Conservation (phyloP, 306 rosid genomes). For the Quercus mongolica region DNA sequence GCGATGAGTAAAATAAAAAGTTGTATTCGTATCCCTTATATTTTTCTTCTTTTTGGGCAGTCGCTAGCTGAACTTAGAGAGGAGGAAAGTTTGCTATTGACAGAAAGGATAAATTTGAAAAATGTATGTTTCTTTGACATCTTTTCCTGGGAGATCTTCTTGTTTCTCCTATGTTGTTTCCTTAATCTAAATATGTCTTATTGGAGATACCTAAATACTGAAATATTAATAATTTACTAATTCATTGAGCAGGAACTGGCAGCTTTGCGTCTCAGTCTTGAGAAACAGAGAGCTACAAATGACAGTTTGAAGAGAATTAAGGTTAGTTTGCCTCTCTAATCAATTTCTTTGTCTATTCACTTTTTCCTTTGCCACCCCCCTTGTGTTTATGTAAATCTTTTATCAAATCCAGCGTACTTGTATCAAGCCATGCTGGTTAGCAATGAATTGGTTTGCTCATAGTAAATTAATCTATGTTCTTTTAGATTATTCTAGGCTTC, state of each 20-base stretch:
- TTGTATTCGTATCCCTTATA: not conserved
- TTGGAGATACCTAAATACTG: slow-evolving; percentile 5
- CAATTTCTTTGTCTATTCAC: not conserved
- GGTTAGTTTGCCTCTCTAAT: slow-evolving; percentile 32
- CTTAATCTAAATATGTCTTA: not conserved
- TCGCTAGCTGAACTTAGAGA: slow-evolving; percentile 77
- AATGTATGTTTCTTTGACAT: slow-evolving; percentile 38
- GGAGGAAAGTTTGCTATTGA: slow-evolving; percentile 64
- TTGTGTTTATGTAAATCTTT: not conserved
- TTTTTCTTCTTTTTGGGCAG: slow-evolving; percentile 41
- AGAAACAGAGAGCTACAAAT: slow-evolving; percentile 58
- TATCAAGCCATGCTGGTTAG: not conserved
- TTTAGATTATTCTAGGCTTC: not conserved
- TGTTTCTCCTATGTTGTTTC: not conserved
- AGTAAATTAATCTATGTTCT: not conserved
- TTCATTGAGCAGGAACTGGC: slow-evolving; percentile 59
- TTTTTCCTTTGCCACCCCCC: not conserved
- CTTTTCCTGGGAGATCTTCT: not conserved
- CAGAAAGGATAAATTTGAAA: slow-evolving; percentile 65
- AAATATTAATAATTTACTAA: not conserved
- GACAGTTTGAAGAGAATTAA: slow-evolving; percentile 69
- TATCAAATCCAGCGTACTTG: not conserved
- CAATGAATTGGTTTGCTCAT: not conserved
- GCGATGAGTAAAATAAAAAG: not conserved
- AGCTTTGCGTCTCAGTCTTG: slow-evolving; percentile 42